Evolutionary conservation across 1,139 yeast species (phyloP).

Genomic region (Tardiomyces digboiensis): DNA sequence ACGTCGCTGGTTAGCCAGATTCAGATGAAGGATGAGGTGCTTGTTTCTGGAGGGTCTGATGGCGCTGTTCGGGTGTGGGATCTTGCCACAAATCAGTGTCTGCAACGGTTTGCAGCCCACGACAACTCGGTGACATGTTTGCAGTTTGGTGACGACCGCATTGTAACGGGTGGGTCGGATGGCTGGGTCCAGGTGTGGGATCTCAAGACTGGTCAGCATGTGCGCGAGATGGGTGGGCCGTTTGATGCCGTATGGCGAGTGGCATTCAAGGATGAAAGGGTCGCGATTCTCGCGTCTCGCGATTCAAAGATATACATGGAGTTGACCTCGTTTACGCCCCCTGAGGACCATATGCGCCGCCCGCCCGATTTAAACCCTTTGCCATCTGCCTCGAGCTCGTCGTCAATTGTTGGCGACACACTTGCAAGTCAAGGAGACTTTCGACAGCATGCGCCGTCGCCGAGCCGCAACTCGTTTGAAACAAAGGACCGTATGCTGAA

Average conservation of each 20-base stretch:
- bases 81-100: slow-evolving; percentile 74
- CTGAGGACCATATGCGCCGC: not conserved
- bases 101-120: slow-evolving; percentile 82
- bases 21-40: slow-evolving; percentile 79
- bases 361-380: not conserved
- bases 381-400: not conserved
- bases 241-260: slow-evolving; percentile 35
- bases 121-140: slow-evolving; percentile 77
- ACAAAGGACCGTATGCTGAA: not conserved
- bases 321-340: slow-evolving; percentile 25
- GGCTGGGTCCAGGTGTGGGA: slow-evolving; percentile 95
- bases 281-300: slow-evolving; percentile 31
- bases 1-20: slow-evolving; percentile 68
- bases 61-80: slow-evolving; percentile 91
- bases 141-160: slow-evolving; percentile 76
- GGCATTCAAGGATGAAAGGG: slow-evolving; percentile 31
- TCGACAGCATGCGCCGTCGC: not conserved
- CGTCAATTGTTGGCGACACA: no score
- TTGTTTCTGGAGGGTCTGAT: slow-evolving; percentile 92
- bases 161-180: slow-evolving; percentile 83
- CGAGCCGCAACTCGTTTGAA: not conserved
- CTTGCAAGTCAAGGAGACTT: not conserved
- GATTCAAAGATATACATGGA: slow-evolving; percentile 28
- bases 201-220: slow-evolving; percentile 53
- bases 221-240: slow-evolving; percentile 28